phyloP scores from a whole-genome alignment of 768 basidiomycete genomes.

The Leucosporidium scottii region DNA sequence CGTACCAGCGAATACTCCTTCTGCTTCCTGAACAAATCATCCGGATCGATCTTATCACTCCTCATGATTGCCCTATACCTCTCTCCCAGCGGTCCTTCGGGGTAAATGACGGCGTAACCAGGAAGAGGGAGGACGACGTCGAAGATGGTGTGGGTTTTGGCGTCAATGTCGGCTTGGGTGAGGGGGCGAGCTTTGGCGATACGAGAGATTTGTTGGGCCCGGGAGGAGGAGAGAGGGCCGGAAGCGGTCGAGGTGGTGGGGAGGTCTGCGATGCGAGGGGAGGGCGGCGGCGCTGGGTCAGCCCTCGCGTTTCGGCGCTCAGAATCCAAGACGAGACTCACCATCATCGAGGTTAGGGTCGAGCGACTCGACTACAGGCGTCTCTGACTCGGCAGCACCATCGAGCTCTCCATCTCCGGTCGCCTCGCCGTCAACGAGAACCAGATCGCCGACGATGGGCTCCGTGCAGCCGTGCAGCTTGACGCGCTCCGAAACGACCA shows the following conservation, averaged over 20 bases:
- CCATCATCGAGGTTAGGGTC: slow-evolving; percentile 3
- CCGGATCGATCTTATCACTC: slow-evolving; percentile 81
- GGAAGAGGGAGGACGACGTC: slow-evolving; percentile 98
- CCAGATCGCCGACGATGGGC: slow-evolving; percentile 82
- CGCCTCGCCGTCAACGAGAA: slow-evolving; percentile 48
- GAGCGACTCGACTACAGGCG: slow-evolving; percentile 30
- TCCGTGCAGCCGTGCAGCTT: slow-evolving; percentile 63
- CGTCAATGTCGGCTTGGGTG: slow-evolving; percentile 64
- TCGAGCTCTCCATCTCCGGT: slow-evolving; percentile 25
- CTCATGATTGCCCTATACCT: slow-evolving; percentile 71
- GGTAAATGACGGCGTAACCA: slow-evolving; percentile 88
- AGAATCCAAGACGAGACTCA: neutral
- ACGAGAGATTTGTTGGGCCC: slow-evolving; percentile 8
- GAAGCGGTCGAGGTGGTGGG: neutral
- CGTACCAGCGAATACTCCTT: slow-evolving; percentile 44
- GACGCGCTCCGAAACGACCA: slow-evolving; percentile 89
- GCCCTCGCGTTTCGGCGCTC: neutral
- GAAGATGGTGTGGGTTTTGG: slow-evolving; percentile 67
- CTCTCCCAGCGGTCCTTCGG: slow-evolving; percentile 78
- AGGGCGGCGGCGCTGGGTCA: neutral
- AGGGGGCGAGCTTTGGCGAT: slow-evolving; percentile 61
- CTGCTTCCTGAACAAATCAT: slow-evolving; percentile 82
- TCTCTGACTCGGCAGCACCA: slow-evolving; percentile 21
- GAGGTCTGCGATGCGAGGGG: neutral
- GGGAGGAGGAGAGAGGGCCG: neutral